Evolutionary conservation across 345 rosid species (phyloP).

Genomic region (Arabidopsis suecica): DNA sequence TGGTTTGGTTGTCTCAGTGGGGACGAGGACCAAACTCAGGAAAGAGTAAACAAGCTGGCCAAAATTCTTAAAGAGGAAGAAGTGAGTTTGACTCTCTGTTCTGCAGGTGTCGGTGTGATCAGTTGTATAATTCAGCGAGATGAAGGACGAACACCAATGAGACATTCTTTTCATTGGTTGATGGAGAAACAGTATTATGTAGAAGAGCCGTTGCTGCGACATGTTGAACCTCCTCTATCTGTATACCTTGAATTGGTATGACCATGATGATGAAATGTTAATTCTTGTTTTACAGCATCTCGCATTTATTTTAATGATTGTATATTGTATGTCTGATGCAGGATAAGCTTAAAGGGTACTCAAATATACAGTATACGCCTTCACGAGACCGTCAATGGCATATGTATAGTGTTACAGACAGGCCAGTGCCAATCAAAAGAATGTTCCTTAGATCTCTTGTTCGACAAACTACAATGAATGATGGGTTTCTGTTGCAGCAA

Average conservation of each 20-base stretch:
- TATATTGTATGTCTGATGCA: conserved; percentile 45
- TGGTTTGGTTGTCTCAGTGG: conserved; percentile 60
- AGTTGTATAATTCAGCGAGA: conserved; percentile 96
- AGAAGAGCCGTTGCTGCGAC: conserved; percentile 91
- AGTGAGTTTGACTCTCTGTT: conserved; percentile 67
- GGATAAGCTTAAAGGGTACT: conserved; percentile 93
- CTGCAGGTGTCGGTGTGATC: conserved; percentile 86
- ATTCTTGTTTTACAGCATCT: conserved; percentile 15
- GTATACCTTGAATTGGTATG: conserved; percentile 91
- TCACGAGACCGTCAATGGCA: conserved; percentile 95
- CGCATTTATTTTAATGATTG: not conserved
- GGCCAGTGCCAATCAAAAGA: conserved; percentile 71
- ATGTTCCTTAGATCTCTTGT: conserved; percentile 95
- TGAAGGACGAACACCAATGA: conserved; percentile 94
- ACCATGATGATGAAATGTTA: conserved; percentile 11
- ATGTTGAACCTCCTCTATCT: conserved; percentile 95
- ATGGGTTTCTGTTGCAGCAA: conserved; percentile 61
- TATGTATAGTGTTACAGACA: conserved; percentile 81
- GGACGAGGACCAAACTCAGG: conserved; percentile 98
- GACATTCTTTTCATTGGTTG: conserved; percentile 95
- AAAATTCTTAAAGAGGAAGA: conserved; percentile 87
- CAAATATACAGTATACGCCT: conserved; percentile 69
- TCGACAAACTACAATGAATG: conserved; percentile 74
- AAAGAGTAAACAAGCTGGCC: conserved; percentile 83
- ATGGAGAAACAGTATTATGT: conserved; percentile 69